Base-by-base conservation (phyloP, 192 early-diverging fungal genomes). In the Geranomyces variabilis region DNA sequence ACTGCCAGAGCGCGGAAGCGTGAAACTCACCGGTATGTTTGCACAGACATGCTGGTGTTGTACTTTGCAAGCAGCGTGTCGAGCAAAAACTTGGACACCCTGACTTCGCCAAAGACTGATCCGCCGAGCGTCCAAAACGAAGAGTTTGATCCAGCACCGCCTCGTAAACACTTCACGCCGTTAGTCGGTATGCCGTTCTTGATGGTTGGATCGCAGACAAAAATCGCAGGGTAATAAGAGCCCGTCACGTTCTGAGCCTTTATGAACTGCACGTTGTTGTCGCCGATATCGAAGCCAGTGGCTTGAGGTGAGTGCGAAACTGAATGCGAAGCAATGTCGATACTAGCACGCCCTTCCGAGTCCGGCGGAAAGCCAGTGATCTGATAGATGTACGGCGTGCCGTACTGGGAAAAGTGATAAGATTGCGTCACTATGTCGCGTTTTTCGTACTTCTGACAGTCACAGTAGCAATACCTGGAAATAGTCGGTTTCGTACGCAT, bases 241-340 rank as follows among this genome's bases (percentile, higher is more conserved):
- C 58, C 58, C 15, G 24, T 30, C 21, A 33, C 31, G 31, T 28
- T 34, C 29, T 28, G 17, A 7, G 5, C 58, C 2, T 33, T 26
- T 28, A 29, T 19, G 58, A 28, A 60, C 58, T 31, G 58, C 15
- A 34, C 31, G 7, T 7, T 33, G 3, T 7, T 7, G 12, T 3
- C 3, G 8, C 58, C 58, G 8, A 60, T 4, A 4, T 6, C 9
- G 31, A 60, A 60, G 29, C 15, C 7, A 19, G 2, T 29, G 3
- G 58, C 58, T 3, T 60, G 6, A 19, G 58, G 58, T 19, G 58
- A 60, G 58, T 60, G 58, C 21, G 58, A 60, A 5, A 60, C 58
- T 26, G 58, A 60, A 34, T 60, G 58, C 7, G 29, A 33, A 29
- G 15, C 58, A 7, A 60, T 26, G 28, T 33, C 58, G 31, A 60